Evolutionary conservation across 495 filamentous ascomycete species (phyloP).

Genomic region (Parachaetomium inaequale): DNA sequence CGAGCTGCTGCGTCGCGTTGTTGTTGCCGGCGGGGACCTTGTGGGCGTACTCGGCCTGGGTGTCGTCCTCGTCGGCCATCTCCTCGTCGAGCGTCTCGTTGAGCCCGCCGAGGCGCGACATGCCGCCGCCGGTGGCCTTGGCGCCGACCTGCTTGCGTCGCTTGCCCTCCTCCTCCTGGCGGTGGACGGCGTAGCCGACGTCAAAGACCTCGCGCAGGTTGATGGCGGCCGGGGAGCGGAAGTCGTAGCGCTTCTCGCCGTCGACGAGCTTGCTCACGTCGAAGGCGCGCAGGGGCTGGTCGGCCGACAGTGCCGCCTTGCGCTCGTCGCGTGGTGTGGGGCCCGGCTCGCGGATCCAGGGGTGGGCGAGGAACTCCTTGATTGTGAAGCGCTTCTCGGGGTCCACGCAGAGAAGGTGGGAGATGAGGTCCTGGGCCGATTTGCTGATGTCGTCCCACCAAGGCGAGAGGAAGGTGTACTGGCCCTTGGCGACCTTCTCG

Average conservation of each 20-base stretch:
- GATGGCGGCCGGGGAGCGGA: conserved; percentile 91
- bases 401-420: conserved; percentile 88
- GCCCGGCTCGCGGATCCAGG: conserved; percentile 73
- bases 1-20: conserved; percentile 68
- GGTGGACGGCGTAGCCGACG: conserved; percentile 91
- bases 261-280: conserved; percentile 57
- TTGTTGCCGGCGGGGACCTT: conserved; percentile 40
- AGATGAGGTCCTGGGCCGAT: conserved; percentile 88
- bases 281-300: conserved; percentile 46
- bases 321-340: conserved; percentile 61
- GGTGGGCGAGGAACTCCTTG: conserved; percentile 81
- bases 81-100: conserved; percentile 47
- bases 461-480: conserved; percentile 96
- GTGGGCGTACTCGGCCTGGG: conserved; percentile 68
- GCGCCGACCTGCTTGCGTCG: conserved; percentile 73
- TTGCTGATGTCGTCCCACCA: conserved; percentile 99
- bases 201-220: conserved; percentile 97
- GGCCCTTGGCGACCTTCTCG: conserved; percentile 93
- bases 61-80: conserved; percentile 43
- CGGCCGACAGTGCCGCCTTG: conserved; percentile 38
- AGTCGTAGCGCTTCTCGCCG: conserved; percentile 71
- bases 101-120: conserved; percentile 57
- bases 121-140: conserved; percentile 41
- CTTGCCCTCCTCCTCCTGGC: conserved; percentile 94
- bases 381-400: conserved; percentile 89